A percentile compares a stretch with the other conserved stretches of the same genome.
Conservation (phyloP, 495 filamentous ascomycete species). For the Neurospora pannonica region DNA sequence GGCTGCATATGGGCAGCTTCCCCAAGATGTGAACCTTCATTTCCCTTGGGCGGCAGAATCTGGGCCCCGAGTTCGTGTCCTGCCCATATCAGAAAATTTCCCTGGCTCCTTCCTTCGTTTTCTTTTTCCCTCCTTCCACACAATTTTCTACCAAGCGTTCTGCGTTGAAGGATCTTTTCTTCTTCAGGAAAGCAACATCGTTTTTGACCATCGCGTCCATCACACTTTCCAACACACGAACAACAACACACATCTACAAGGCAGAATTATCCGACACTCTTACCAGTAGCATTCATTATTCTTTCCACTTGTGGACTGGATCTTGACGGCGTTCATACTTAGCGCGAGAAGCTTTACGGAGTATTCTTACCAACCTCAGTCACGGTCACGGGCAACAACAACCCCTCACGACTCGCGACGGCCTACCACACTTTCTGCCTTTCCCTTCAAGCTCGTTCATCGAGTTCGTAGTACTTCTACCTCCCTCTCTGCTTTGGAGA, state of each 20-base stretch:
- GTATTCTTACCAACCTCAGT: background rate
- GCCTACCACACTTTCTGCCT: background rate
- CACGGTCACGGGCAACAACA: background rate
- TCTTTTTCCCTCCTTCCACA: background rate
- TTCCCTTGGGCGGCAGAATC: background rate
- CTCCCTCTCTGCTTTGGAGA: background rate
- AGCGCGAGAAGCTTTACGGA: background rate
- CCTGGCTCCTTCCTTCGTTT: background rate
- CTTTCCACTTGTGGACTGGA: background rate
- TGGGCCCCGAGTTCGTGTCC: background rate
- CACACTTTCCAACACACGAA: background rate
- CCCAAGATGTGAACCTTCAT: background rate
- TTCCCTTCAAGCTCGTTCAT: background rate
- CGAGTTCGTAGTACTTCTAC: background rate
- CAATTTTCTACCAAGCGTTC: background rate
- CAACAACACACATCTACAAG: background rate
- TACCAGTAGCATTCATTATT: background rate
- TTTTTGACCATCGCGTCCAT: background rate
- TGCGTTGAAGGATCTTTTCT: background rate
- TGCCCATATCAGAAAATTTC: background rate
- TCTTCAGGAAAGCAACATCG: background rate
- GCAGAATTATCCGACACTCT: background rate
- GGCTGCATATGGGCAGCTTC: background rate
- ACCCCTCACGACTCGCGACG: background rate
- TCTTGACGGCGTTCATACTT: background rate